Percentiles rank a stretch among this genome's conserved stretches.
Evolutionary conservation across 2,329 filamentous ascomycete genomes (phyloP).

Genomic region (Fusarium foetens): DNA sequence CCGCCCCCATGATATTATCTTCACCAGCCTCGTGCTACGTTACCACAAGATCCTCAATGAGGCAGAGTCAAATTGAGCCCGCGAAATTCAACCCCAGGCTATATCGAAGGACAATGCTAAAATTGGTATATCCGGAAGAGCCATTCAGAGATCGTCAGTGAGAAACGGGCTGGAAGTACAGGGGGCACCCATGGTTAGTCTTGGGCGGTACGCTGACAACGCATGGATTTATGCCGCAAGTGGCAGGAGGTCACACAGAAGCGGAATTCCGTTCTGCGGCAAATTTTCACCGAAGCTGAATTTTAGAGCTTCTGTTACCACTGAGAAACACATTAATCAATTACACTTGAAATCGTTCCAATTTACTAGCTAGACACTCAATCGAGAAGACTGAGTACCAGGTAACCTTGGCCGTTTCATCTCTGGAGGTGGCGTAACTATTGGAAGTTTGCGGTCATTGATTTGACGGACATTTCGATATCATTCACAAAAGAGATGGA

Average conservation of each 20-base stretch:
- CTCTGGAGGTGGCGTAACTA: background rate
- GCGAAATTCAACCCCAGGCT: background rate
- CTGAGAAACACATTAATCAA: no score
- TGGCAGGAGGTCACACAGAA: background rate
- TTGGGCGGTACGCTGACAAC: background rate
- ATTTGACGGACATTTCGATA: no score
- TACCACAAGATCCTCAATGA: background rate
- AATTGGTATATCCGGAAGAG: background rate
- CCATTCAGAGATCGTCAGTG: background rate
- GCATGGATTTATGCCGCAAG: background rate
- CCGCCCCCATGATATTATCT: no score
- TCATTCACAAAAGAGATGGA: no score
- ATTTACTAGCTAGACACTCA: no score
- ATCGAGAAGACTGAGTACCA: no score
- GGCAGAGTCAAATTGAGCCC: background rate
- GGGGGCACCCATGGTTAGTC: background rate
- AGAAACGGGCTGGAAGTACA: background rate
- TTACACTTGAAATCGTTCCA: accelerated
- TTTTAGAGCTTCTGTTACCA: accelerated
- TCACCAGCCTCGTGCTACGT: background rate
- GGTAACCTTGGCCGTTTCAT: background rate
- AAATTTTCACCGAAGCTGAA: accelerated
- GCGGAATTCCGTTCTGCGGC: background rate
- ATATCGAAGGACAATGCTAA: background rate
- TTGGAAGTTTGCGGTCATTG: no score